Evolutionary conservation across 164 flowering plant species (phyloP), one percentile per base, ranked within the genome.

Genomic region (Warburgia ugandensis): DNA sequence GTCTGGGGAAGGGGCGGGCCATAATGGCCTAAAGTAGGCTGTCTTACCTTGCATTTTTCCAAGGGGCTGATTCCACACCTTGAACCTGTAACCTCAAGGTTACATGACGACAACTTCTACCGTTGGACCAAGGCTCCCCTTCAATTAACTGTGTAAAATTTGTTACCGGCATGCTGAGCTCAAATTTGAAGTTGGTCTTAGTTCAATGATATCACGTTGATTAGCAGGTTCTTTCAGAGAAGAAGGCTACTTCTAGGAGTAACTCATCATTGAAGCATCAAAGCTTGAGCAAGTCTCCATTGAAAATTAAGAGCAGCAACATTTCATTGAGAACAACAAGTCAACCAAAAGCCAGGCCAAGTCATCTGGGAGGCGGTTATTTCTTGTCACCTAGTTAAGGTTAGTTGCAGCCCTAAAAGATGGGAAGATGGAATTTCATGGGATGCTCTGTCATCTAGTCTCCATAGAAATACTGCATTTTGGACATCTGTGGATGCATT

Each of bases 401-500:
- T 76, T 36, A 60, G 67, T 16, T 45, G 68, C 12, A 55, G 45
- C 53, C 42, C 35, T 20, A 64, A 58, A 51, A 58, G 37, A 22
- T 29, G 50, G 61, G 68, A 70, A 3, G 55, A 41, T 16, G 57
- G 48, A 16, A 62, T 65, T 29, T 65, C 44, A 17, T 79, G 79
- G 79, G 61, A 59, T 47, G 38, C 59, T 7, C 67, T 79, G 25
- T 75, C 83, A 8, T 22, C 73, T 42, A 30, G 62, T 10, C 54
- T 79, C 25, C 61, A 44, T 50, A 72, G 73, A 67, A 68, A 75
- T 59, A 58, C 51, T 55, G 62, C 79, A 17, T 64, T 73, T 66
- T 37, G 45, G 30, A 70, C 79, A 62, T 74, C 85, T 21, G 75
- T 68, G 30, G 62, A 54, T 59, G 75, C 83, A 23, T 29, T 82